Percentiles rank a stretch among this genome's conserved stretches.
phyloP scores from a whole-genome alignment of 1,284 basidiomycete genomes.

The Ceratobasidium sp. region DNA sequence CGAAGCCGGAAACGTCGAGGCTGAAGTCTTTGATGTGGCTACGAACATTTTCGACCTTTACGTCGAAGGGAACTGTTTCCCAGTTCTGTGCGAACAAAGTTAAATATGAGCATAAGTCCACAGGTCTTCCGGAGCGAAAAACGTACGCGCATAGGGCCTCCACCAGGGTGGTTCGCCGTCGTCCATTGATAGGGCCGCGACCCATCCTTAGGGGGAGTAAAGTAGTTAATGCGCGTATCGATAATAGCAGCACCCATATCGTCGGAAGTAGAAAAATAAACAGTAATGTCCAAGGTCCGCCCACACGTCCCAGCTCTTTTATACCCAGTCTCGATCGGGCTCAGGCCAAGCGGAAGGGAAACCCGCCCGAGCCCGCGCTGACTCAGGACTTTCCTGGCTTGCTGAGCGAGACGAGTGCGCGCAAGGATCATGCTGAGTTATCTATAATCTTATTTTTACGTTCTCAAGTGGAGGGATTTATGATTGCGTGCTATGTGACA shows the following conservation, averaged over 20 bases:
- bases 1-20: slow-evolving; percentile 71
- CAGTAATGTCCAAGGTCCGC: neutral
- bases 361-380: neutral
- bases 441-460: too few species aligned
- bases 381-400: neutral
- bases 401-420: too few species aligned
- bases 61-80: slow-evolving; percentile 51
- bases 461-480: too few species aligned
- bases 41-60: slow-evolving; percentile 69
- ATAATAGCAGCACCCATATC: slow-evolving; percentile 44
- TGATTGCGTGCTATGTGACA: too few species aligned
- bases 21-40: slow-evolving; percentile 65
- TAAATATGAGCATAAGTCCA: neutral
- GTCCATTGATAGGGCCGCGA: slow-evolving; percentile 50
- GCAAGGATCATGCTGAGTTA: too few species aligned
- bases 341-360: neutral
- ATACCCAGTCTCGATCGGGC: neutral
- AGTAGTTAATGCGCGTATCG: slow-evolving; percentile 48
- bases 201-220: slow-evolving; percentile 49
- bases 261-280: neutral
- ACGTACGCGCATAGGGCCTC: slow-evolving; percentile 34
- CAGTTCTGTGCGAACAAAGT: slow-evolving; percentile 43
- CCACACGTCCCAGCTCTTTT: neutral
- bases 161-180: slow-evolving; percentile 44
- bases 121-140: too few species aligned